These are phyloP conservation scores for Daldinia concentrica DNA, from an alignment of 495 filamentous ascomycete genomes.

Conservation along the genomic window DNA sequence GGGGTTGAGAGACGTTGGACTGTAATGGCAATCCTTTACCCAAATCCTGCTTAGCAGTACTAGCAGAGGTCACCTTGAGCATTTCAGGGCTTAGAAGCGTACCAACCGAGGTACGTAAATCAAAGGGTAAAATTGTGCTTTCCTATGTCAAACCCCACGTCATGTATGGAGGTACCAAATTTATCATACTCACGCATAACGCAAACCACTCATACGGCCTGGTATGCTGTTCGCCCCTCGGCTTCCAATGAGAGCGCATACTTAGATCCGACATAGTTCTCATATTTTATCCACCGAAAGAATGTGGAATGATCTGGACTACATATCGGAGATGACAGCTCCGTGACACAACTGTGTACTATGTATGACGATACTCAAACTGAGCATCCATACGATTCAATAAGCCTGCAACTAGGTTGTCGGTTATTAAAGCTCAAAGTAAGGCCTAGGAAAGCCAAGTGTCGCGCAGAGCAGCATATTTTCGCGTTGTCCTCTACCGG, in stretches of 20 bases:
- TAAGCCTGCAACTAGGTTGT: neutral
- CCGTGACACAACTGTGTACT: neutral
- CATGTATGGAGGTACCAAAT: neutral
- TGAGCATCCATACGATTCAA: neutral
- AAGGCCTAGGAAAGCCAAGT: neutral
- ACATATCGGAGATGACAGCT: neutral
- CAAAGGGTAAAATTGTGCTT: slow-evolving; percentile 17
- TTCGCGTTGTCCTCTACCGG: neutral
- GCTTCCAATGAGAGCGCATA: neutral
- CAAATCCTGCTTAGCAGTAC: neutral
- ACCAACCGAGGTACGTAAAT: neutral
- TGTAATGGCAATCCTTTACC: neutral
- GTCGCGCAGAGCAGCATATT: neutral
- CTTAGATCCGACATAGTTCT: neutral
- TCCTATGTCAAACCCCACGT: slow-evolving; percentile 1
- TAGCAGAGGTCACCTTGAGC: neutral
- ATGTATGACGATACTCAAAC: neutral
- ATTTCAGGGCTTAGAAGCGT: neutral
- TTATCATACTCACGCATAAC: neutral
- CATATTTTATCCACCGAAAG: neutral
- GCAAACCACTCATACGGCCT: neutral
- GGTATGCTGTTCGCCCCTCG: neutral
- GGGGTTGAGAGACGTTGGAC: slow-evolving; percentile 12
- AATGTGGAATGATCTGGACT: neutral
- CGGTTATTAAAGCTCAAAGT: neutral